Evolutionary conservation across 2,329 filamentous ascomycete species (phyloP).

Genomic region (Aureobasidium uvarum): DNA sequence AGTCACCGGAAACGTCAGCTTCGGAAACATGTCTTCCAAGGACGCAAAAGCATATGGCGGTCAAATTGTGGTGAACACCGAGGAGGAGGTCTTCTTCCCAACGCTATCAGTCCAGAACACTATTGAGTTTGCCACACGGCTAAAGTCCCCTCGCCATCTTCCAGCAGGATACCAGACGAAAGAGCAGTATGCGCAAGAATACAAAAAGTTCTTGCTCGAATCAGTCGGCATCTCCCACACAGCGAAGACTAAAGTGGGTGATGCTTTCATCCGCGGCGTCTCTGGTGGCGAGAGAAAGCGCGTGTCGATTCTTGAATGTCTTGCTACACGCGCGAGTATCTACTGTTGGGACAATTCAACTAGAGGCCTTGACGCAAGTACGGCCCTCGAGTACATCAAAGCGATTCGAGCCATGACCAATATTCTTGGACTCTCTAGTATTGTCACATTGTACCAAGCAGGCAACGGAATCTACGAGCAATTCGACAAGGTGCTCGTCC

Average conservation of each 20-base stretch:
- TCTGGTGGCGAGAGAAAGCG: conserved; percentile 51
- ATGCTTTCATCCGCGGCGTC: conserved; percentile 75
- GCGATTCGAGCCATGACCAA: conserved; percentile 64
- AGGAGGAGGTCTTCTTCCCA: conserved; percentile 81
- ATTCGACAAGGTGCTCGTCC: conserved; percentile 82
- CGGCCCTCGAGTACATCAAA: conserved; percentile 51
- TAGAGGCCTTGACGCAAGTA: conserved; percentile 50
- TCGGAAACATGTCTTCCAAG: conserved; percentile 38
- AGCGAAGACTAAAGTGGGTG: conserved; percentile 78
- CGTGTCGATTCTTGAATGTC: conserved; percentile 50
- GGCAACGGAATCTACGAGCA: conserved; percentile 63
- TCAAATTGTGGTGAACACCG: conserved; percentile 81
- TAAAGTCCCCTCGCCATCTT: conserved; percentile 77
- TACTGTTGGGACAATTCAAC: conserved; percentile 51
- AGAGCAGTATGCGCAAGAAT: conserved; percentile 68
- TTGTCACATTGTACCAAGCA: conserved; percentile 82
- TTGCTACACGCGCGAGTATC: conserved; percentile 44
- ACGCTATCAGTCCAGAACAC: conserved; percentile 87
- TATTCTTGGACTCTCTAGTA: conserved; percentile 78
- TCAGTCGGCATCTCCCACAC: conserved; percentile 97
- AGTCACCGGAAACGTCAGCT: conserved; percentile 67
- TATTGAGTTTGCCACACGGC: conserved; percentile 77
- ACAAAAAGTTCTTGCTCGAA: conserved; percentile 73
- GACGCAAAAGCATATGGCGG: conserved; percentile 65
- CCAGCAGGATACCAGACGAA: conserved; percentile 55